Evolutionary conservation across 2,329 filamentous ascomycete genomes (phyloP).

Genomic region (Aspergillus fischeri): DNA sequence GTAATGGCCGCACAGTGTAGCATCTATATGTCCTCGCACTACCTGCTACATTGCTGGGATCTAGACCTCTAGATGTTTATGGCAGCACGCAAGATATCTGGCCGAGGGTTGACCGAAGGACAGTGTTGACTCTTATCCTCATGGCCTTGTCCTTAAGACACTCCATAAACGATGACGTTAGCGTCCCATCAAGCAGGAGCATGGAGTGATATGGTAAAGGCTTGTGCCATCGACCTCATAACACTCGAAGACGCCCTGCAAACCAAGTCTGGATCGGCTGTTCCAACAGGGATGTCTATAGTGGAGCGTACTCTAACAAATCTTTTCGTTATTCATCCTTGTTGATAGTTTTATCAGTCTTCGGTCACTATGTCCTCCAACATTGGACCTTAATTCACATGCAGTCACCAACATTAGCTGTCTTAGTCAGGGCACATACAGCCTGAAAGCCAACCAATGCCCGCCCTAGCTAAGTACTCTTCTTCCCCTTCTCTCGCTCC

Average conservation of each 20-base stretch:
- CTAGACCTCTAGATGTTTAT: too few relatives aligned
- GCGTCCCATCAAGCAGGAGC: too few relatives aligned
- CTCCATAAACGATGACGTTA: neutral
- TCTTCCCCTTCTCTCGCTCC: conserved; percentile 67
- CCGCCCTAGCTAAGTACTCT: conserved; percentile 28
- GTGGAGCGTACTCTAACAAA: neutral
- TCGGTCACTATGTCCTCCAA: neutral
- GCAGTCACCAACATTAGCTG: neutral
- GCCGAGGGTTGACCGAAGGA: too few relatives aligned
- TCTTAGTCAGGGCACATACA: too few relatives aligned
- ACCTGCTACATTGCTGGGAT: too few relatives aligned
- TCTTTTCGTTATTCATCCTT: neutral
- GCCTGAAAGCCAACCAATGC: neutral
- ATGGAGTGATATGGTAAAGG: too few relatives aligned
- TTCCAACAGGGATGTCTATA: neutral
- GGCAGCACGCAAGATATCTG: too few relatives aligned
- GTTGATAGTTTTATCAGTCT: neutral
- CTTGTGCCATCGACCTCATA: too few relatives aligned
- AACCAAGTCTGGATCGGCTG: neutral
- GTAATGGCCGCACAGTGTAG: too few relatives aligned
- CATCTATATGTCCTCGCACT: too few relatives aligned
- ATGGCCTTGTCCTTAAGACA: too few relatives aligned
- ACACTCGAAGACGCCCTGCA: neutral
- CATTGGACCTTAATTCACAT: neutral
- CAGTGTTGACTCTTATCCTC: too few relatives aligned